Evolutionary conservation across 441 rosid species (phyloP), one percentile per base, ranked within the genome.

Genomic region (Erodium chrysanthum): DNA sequence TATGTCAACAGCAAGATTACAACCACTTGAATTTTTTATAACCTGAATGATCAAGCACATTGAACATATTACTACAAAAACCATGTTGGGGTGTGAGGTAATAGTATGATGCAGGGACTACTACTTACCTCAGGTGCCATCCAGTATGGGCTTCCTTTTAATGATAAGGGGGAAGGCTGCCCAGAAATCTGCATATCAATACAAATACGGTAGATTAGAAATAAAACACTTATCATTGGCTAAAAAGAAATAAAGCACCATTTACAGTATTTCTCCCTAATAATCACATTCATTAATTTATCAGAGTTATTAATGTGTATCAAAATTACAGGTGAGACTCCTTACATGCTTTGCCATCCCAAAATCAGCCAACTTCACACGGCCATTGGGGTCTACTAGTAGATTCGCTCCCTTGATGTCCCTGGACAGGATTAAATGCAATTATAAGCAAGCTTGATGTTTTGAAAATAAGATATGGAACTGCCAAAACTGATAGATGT

Each of bases 1-100:
- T 76, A 84, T 17, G 79, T 82, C 87, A 15, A 82, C 85, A 8
- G 82, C 82, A 68, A 84, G 87, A 77, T 81, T 80, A 70, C 80
- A 74, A 44, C 90, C 90, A 79, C 67, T 84, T 73, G 84, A 70
- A 62, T 85, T 84, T 75, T 79, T 77, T 50, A 50, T 50, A 50
- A 50, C 58, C 58, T 50, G 21, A 15, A 50, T 18, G 58, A 50
- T 76, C 48, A 63, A 46, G 20, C 21, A 31, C 52, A 60, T 46
- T 12, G 60, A 46, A 69, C 17, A 18, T 1, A 70, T 75, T 48
- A 68, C 9, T 70, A 31, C 67, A 59, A 68, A 71, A 67, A 64
- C 29, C 67, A 71, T 29, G 69, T 37, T 65, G 71, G 67, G 72
- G 54, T 42, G 60, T 14, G 67, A 63, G 42, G 48, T 40, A 42